Base-by-base conservation (phyloP, 2,329 filamentous ascomycete species). In the Leptographium galeiforme region DNA sequence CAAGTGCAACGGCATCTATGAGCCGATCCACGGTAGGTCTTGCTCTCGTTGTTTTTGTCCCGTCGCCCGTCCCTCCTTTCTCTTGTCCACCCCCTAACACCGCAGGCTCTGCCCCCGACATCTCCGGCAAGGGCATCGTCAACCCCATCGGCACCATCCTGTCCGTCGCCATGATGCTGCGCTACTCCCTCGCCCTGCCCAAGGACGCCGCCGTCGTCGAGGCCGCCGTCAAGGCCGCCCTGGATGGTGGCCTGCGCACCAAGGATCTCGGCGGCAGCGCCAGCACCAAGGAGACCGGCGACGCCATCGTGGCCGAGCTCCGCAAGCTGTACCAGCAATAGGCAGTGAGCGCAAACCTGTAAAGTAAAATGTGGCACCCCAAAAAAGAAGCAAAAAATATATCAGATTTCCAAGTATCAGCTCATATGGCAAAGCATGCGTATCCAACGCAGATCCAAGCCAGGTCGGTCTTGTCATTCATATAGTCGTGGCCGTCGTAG, bases 81-180 rank as follows among this genome's bases (percentile, higher is more conserved):
- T 46, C 1, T 33, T 44, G n/a, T 11, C 34, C 16, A 43, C 8
- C 19, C 48, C 10, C 48, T 50, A 8, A 47, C 47, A 14, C 43
- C 36, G 47, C 51, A 87, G 86, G 89, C 40, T 93, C 87, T 47
- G 91, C 91, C 19, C 91, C 90, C 33, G 90, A 97, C 64, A 97
- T 97, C 63, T 89, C 87, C 2, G 90, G 91, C 60, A 79, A 94
- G 72, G 87, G 87, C 56, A 84, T 95, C 61, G 89, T 95, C 63
- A 95, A 94, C 75, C 91, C 91, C 38, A 77, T 97, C 56, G 91
- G 90, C 50, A 90, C 89, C 53, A 89, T 97, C 59, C 79, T 97
- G 45, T 95, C 89, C 13, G 78, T 95, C 14, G 89, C 89, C 63
- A 95, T 97, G 89, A 87, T 98, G 84, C 78, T 96, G 63, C 85